phyloP scores from a whole-genome alignment of 805 yeast genomes.

The Tetrapisispora iriomotensis region DNA sequence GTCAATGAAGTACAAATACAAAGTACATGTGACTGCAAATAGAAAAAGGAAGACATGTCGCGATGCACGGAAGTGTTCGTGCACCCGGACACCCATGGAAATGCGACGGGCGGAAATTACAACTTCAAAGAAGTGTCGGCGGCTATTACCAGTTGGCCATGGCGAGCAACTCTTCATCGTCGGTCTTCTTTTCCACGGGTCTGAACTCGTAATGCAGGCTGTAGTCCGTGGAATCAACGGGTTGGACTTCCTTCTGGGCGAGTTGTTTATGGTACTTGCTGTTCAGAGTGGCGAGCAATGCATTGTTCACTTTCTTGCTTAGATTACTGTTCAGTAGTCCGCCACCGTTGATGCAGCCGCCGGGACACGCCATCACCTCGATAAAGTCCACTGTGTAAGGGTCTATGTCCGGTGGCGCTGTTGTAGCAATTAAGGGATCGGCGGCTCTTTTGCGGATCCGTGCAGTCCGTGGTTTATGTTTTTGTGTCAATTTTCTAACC shows the following conservation, averaged over 20 bases:
- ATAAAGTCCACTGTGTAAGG: conserved; percentile 67
- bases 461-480: conserved; percentile 16
- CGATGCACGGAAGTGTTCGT: no score
- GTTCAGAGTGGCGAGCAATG: not conserved
- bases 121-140: no score
- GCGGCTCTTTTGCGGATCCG: conserved; percentile 25
- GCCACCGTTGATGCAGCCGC: conserved; percentile 96
- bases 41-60: no score
- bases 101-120: no score
- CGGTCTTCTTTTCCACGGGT: not conserved
- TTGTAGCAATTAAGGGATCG: conserved; percentile 22
- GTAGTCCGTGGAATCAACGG: not conserved
- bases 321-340: conserved; percentile 61
- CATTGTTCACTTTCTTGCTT: conserved; percentile 1
- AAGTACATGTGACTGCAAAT: no score
- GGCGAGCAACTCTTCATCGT: not conserved
- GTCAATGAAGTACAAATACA: no score
- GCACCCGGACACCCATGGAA: no score
- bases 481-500: conserved; percentile 63
- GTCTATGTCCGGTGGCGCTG: conserved; percentile 32
- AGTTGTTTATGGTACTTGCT: not conserved
- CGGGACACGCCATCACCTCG: conserved; percentile 97
- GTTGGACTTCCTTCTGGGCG: not conserved
- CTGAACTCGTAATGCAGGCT: not conserved
- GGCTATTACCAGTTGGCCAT: not conserved